Base-by-base conservation (phyloP, 768 basidiomycete genomes). In the Ramaria sp. region DNA sequence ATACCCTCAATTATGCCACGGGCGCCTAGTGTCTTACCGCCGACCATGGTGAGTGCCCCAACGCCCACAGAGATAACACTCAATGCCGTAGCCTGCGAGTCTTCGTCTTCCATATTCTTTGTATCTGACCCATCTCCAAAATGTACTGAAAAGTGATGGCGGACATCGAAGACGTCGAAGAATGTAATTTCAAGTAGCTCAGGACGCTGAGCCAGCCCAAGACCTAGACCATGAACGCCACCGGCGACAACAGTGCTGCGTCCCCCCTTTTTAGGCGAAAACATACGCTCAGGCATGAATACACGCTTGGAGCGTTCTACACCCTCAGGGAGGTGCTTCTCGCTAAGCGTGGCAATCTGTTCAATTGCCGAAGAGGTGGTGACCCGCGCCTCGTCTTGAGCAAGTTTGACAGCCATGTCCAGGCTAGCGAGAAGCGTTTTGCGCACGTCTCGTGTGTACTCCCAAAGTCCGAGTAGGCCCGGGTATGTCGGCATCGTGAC, bases 241-340 rank as follows among this genome's bases (percentile, higher is more conserved):
- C 91, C 87, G 46, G 88, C 85, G 42, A 88, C 85, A 56, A 91
- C 74, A 12, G 78, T 74, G 4, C 80, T 77, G 46, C 24, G 60
- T 53, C 51, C 15, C 27, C 63, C 51, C 57, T 66, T 63, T 62
- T 68, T 67, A 27, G 77, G 70, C 54, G 80, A 81, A 72, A 98
- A 99, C 96, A 99, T 98, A 13, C 91, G 95, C 67, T 95, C 88
- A n/a, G 95, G 91, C 74, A 90, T 83, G 76, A 99, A 99, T 12
- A 95, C 82, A 27, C 91, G 78, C 56, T 82, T 78, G 51, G 81
- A 82, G 41, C 90, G 77, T 68, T 92, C 91, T 22, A 91, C 90
- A 57, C 84, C 86, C 51, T 78, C 77, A 1, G 88, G 88, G 17
- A 99, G 79, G 70, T 89, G 81, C 56, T 74, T 73, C 59, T 95